A percentile compares a stretch with the other conserved stretches of the same genome.
Evolutionary conservation across 176 grass and related monocot species (phyloP).

Genomic region (Hsuehochloa calcarea): DNA sequence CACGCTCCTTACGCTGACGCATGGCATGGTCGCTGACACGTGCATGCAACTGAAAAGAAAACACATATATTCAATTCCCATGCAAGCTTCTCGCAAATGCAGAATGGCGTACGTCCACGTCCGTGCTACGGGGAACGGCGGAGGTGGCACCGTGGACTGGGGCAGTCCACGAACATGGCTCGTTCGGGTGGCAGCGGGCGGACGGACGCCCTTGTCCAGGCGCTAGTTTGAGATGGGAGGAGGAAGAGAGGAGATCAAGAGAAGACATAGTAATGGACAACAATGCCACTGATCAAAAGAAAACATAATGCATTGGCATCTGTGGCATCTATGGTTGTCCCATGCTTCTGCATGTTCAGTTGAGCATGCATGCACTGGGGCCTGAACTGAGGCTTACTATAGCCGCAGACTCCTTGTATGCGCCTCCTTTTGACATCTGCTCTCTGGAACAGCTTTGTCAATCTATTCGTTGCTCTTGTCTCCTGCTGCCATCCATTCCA

Average conservation of each 20-base stretch:
- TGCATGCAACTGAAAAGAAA: too few species aligned
- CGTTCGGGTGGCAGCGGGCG: too few species aligned
- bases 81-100: too few species aligned
- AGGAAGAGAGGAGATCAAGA: background rate
- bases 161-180: too few species aligned
- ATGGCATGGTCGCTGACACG: too few species aligned
- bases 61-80: too few species aligned
- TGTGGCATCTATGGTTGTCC: background rate
- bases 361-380: background rate
- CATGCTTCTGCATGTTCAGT: background rate
- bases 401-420: background rate
- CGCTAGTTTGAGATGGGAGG: background rate
- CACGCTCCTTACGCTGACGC: too few species aligned
- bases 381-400: background rate
- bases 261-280: background rate
- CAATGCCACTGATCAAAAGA: background rate
- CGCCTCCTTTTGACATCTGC: constrained; percentile 11
- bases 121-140: too few species aligned
- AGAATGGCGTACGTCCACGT: too few species aligned
- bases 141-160: too few species aligned
- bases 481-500: background rate
- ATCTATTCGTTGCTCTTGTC: background rate
- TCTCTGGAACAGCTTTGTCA: background rate
- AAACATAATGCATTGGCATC: background rate
- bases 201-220: too few species aligned